Base-by-base conservation (phyloP, 2,329 filamentous ascomycete species). In the Myrmaecium sp. region DNA sequence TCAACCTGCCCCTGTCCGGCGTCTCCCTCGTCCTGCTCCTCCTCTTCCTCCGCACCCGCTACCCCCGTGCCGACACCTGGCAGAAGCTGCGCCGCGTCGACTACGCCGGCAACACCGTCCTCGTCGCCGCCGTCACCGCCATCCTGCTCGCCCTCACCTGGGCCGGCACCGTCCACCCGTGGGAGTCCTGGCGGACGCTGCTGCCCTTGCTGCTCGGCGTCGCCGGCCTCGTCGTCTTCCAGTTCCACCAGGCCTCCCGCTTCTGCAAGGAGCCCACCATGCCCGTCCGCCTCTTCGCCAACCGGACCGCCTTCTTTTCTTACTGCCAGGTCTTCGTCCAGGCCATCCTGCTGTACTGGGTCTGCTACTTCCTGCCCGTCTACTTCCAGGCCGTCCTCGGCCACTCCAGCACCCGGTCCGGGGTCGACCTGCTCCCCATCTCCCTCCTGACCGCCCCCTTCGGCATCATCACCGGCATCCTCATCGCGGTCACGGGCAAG, bases 111-210 rank as follows among this genome's bases (percentile, higher is more conserved):
- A 58, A 55, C 12, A 26, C 38, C 10, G 35, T 64, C 2, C 41
- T 65, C 26, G 53, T 57, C 1, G 44, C 37, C 3, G 44, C 52
- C 0, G 46, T 51, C 4, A 43, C 55, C 2, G 36, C 54, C 2
- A 38, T 63, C 2, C 47, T 66, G 3, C 45, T 57, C 13, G 49
- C 57, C 4, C 43, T 66, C 3, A 55, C 52, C 9, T 60, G 47
- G 26, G 61, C 53, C 13, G 61, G 60, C 2, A 43, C 54, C 2
- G 32, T 44, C 1, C 42, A 57, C 24, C 36, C 54, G 0, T 66
- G 63, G 62, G 43, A 42, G 1, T 44, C 49, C 14, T 40, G 34
- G 18, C 41, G 43, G 1, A 43, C 60, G 5, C 27, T 66, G 3
- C 38, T 45, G 0, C 59, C 62, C 2, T 38, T 67, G 3, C 31